These are phyloP conservation scores for Aaosphaeria pasadenensis DNA, from an alignment of 2,329 filamentous ascomycete species.

Conservation along the genomic window DNA sequence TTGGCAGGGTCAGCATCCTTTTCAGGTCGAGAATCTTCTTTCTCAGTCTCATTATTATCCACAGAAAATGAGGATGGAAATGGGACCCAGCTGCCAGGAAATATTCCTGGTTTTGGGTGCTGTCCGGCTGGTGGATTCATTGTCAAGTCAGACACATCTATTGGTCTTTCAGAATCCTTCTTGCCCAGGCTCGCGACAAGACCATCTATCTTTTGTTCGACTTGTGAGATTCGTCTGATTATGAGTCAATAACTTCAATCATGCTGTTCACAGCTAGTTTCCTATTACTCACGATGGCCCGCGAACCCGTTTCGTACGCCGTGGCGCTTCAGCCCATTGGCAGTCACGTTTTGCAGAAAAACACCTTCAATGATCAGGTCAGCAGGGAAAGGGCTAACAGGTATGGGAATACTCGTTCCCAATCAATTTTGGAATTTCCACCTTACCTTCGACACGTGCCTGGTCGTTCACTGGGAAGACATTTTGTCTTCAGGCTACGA, in stretches of 20 bases:
- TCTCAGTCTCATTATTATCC: neutral
- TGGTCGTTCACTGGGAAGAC: conserved; percentile 25
- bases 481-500: conserved; percentile 31
- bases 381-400: neutral
- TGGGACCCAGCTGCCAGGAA: conserved; percentile 27
- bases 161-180: conserved; percentile 8
- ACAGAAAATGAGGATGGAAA: conserved; percentile 21
- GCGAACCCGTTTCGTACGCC: conserved; percentile 21
- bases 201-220: conserved; percentile 35
- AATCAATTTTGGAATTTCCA: neutral
- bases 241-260: neutral
- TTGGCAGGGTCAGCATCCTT: conserved; percentile 13
- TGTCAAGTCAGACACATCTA: neutral
- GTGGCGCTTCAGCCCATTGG: conserved; percentile 28
- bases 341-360: conserved; percentile 23
- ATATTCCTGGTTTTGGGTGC: neutral
- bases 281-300: conserved; percentile 28
- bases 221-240: conserved; percentile 31
- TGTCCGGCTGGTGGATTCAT: neutral
- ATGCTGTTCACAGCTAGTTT: too few relatives aligned
- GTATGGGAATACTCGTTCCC: too few relatives aligned
- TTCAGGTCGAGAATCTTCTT: neutral
- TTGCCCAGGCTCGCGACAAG: conserved; percentile 28
- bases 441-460: conserved; percentile 29
- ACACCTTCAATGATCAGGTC: conserved; percentile 16